Percentiles rank a stretch among this genome's conserved stretches.
Evolutionary conservation across 306 rosid genomes (phyloP).

Genomic region (Clitoria ternatea): DNA sequence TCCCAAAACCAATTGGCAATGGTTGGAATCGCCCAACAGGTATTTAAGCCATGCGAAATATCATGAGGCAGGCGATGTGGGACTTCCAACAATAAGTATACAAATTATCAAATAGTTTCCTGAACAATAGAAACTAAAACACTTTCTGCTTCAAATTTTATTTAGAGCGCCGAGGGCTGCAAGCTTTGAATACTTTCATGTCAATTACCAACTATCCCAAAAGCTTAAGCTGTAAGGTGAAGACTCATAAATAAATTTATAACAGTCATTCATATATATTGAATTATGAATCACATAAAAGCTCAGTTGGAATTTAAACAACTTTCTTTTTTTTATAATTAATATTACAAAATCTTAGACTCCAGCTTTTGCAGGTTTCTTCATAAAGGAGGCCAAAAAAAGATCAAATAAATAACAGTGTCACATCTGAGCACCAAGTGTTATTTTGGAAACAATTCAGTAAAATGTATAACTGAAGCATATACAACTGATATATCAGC

Average conservation of each 20-base stretch:
- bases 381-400: background rate
- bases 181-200: background rate
- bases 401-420: background rate
- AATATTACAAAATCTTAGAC: background rate
- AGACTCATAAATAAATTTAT: background rate
- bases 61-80: no score
- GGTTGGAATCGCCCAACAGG: no score
- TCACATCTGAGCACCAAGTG: background rate
- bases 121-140: background rate
- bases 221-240: background rate
- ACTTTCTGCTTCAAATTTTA: background rate
- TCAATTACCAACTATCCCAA: background rate
- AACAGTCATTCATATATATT: background rate
- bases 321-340: no score
- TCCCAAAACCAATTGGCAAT: no score
- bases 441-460: background rate
- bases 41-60: no score
- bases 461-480: background rate
- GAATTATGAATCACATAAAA: background rate
- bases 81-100: no score
- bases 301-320: background rate
- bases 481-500: constrained; percentile 6
- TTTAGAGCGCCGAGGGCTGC: background rate
- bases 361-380: background rate
- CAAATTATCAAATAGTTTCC: background rate